Evolutionary conservation across 176 grass and related monocot genomes (phyloP), one percentile per base, ranked within the genome.

Genomic region (Eragrostis curvula): DNA sequence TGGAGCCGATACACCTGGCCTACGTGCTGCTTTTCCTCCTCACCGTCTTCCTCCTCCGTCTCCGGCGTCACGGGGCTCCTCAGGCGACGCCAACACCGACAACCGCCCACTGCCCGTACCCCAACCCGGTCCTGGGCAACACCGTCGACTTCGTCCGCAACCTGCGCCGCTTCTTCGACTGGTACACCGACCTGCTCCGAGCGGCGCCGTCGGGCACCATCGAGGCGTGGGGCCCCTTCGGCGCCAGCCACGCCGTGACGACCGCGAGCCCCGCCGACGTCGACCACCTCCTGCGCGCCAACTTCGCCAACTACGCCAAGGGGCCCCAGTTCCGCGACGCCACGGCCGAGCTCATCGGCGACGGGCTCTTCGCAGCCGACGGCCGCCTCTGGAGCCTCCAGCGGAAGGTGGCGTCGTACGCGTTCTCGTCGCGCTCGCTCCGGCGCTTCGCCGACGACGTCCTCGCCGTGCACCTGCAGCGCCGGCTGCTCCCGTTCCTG

Each of bases 91-190:
- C 66, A 13, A 60, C 20, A 39, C 12, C 36, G 9, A 48, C 69
- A 6, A 83, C 73, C 50, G 73, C 84, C 2, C 60, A 66, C 85
- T 86, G 85, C 80, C 87, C 90, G 16, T 75, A 86, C 53, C 79
- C 93, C 0, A 72, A 75, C 66, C 83, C 79, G 13, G 24, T 90
- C 44, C 75, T 96, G 24, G 93, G 93, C 66, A 92, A 96, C 80
- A 89, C 87, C 59, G 4, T 92, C 51, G 82, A 79, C 1, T 92
- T 92, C 90, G 57, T 96, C 60, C 75, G 71, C 75, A 96, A 93
- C 80, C 85, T 83, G 16, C 70, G 70, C 36, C 86, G 88, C 55
- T 92, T 96, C 66, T 87, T 96, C 63, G 93, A 96, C 93, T 96
- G 93, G 93, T 89, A 75, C 77, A 9, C 90, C 27, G 83, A 87